A percentile compares a stretch with the other conserved stretches of the same genome.
phyloP scores from a whole-genome alignment of 345 rosid genomes.

The Aegle marmelos region DNA sequence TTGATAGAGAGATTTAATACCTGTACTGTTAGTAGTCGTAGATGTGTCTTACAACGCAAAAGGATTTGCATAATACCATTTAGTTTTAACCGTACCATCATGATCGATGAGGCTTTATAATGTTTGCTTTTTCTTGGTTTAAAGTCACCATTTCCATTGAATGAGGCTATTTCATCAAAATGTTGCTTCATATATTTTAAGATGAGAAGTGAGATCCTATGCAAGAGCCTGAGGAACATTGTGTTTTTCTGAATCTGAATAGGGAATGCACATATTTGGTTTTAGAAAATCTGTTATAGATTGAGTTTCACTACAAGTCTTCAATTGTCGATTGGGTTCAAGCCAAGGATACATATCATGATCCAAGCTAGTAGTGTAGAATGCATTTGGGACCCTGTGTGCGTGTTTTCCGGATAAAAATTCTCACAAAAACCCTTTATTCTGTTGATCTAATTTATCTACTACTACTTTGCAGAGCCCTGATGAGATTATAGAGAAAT shows the following conservation, averaged over 20 bases:
- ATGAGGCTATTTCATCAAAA: background rate
- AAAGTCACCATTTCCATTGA: background rate
- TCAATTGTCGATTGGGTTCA: background rate
- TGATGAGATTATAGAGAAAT: conserved; percentile 78
- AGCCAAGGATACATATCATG: background rate
- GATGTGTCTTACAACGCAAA: background rate
- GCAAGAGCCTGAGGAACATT: background rate
- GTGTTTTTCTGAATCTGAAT: background rate
- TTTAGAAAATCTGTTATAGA: background rate
- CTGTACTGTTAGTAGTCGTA: background rate
- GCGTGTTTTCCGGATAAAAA: no score
- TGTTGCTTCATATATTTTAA: background rate
- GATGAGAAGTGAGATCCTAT: background rate
- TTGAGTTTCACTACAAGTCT: background rate
- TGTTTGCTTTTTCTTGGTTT: background rate
- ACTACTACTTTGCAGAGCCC: conserved; percentile 51
- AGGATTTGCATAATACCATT: background rate
- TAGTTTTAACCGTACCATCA: background rate
- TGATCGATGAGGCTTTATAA: background rate
- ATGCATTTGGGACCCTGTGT: background rate
- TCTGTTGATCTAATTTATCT: conserved; percentile 12
- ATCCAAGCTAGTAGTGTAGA: background rate
- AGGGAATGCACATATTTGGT: background rate
- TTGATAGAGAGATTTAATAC: background rate
- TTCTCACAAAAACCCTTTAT: no score